phyloP scores from a whole-genome alignment of 306 rosid species.

The Inga laurina region DNA sequence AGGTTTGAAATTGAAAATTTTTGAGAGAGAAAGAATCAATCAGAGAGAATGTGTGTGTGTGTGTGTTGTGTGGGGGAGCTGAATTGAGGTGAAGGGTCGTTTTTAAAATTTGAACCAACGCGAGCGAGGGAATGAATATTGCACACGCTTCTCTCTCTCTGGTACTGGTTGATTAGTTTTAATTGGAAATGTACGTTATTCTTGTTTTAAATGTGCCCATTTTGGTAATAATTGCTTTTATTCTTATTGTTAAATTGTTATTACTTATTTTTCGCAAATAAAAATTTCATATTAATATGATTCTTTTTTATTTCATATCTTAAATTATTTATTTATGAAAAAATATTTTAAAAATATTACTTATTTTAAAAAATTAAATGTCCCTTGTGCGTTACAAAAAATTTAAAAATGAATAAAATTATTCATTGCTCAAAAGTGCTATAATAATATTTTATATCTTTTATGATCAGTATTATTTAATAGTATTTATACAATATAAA shows the following conservation, averaged over 20 bases:
- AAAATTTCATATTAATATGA: too few relatives aligned
- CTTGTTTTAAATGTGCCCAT: background rate
- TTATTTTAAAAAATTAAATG: background rate
- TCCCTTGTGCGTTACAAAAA: background rate
- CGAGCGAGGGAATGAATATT: conserved; percentile 68
- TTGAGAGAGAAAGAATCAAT: background rate
- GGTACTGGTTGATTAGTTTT: background rate
- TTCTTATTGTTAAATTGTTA: background rate
- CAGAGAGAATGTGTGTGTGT: background rate
- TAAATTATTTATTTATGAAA: background rate
- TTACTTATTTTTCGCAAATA: background rate
- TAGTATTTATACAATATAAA: background rate
- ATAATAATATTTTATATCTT: background rate
- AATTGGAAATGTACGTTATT: conserved; percentile 8
- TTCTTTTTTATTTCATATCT: too few relatives aligned
- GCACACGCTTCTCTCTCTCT: background rate
- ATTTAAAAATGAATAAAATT: background rate
- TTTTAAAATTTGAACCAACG: conserved; percentile 68
- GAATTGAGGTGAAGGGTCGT: conserved; percentile 56
- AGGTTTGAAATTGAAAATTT: conserved; percentile 3
- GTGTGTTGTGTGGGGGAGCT: background rate
- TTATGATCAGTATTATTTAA: background rate
- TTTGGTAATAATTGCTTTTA: background rate
- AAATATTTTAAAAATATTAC: background rate
- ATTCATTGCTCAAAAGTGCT: background rate